Evolutionary conservation across 805 yeast species (phyloP).

Genomic region (Ogataea kodamae): DNA sequence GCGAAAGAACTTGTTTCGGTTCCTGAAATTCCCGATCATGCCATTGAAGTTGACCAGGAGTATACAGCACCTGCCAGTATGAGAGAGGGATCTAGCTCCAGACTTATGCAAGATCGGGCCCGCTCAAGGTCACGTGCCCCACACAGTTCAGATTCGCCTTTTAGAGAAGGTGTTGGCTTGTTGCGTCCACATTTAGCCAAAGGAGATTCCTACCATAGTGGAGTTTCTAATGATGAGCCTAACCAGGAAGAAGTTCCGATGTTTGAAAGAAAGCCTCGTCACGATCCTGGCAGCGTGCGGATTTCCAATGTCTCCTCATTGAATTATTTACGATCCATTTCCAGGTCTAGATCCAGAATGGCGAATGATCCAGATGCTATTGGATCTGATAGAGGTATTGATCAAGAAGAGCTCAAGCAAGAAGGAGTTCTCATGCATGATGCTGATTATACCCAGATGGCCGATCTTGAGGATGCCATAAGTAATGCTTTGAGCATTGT

Average conservation of each 20-base stretch:
- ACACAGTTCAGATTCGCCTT: constrained; percentile 20
- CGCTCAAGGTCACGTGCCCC: constrained; percentile 22
- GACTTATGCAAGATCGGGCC: constrained; percentile 19
- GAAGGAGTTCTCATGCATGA: constrained; percentile 56
- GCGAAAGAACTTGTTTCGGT: constrained; percentile 16
- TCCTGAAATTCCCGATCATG: constrained; percentile 33
- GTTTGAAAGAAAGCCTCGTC: constrained; percentile 39
- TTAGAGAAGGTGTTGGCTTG: constrained; percentile 31
- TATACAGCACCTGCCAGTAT: constrained; percentile 44
- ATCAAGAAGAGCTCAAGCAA: constrained; percentile 42
- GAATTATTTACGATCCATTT: constrained; percentile 60
- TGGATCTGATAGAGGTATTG: constrained; percentile 23
- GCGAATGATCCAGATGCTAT: constrained; percentile 34
- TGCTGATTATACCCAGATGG: constrained; percentile 46
- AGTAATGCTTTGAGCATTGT: constrained; percentile 41
- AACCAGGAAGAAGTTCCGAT: constrained; percentile 15
- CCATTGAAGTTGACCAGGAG: constrained; percentile 36
- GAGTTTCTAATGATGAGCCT: constrained; percentile 41
- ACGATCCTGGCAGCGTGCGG: constrained; percentile 32
- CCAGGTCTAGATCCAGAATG: constrained; percentile 59
- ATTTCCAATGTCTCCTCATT: constrained; percentile 38
- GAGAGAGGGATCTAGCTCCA: constrained; percentile 40
- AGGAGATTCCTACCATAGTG: constrained; percentile 72
- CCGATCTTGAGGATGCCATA: constrained; percentile 48
- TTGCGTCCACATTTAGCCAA: constrained; percentile 64